Evolutionary conservation across 208 protist species (phyloP).

Genomic region (Trypanosoma platydactyli): DNA sequence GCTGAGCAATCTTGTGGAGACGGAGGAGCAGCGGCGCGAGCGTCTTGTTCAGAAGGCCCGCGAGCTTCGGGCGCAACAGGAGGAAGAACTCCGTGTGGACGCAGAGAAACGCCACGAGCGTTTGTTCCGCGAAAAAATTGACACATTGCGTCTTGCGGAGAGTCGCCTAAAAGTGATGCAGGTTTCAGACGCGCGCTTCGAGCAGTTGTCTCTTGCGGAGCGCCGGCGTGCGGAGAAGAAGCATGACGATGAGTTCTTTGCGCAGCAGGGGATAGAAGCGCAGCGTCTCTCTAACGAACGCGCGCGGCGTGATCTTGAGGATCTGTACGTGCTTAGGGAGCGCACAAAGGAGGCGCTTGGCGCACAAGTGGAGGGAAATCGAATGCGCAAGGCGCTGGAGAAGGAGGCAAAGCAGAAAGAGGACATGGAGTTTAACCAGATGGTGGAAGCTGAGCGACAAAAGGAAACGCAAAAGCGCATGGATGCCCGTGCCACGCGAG

Average conservation of each 20-base stretch:
- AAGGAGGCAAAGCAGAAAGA: slow-evolving; percentile 43
- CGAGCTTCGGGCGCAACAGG: slow-evolving; percentile 62
- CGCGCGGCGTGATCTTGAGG: slow-evolving; percentile 62
- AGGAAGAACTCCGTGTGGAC: slow-evolving; percentile 54
- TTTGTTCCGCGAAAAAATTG: slow-evolving; percentile 80
- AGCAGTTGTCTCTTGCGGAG: slow-evolving; percentile 57
- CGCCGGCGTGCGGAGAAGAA: slow-evolving; percentile 41
- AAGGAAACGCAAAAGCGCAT: slow-evolving; percentile 48
- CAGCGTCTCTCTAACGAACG: slow-evolving; percentile 62
- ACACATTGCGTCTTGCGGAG: slow-evolving; percentile 77
- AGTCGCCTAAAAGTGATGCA: slow-evolving; percentile 87
- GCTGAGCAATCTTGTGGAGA: slow-evolving; percentile 70
- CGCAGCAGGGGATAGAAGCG: slow-evolving; percentile 70
- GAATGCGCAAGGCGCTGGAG: slow-evolving; percentile 36
- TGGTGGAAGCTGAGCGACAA: slow-evolving; percentile 59
- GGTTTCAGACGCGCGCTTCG: slow-evolving; percentile 65
- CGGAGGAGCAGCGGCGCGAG: slow-evolving; percentile 84
- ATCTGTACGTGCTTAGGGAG: slow-evolving; percentile 42
- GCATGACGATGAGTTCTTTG: slow-evolving; percentile 65
- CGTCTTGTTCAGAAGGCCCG: slow-evolving; percentile 73
- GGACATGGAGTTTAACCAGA: slow-evolving; percentile 63
- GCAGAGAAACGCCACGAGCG: slow-evolving; percentile 57
- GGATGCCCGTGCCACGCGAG: slow-evolving; percentile 31
- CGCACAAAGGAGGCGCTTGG: slow-evolving; percentile 55
- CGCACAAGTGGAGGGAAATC: slow-evolving; percentile 76